Conservation (phyloP, 345 rosid species). For the Pugionium cornutum region DNA sequence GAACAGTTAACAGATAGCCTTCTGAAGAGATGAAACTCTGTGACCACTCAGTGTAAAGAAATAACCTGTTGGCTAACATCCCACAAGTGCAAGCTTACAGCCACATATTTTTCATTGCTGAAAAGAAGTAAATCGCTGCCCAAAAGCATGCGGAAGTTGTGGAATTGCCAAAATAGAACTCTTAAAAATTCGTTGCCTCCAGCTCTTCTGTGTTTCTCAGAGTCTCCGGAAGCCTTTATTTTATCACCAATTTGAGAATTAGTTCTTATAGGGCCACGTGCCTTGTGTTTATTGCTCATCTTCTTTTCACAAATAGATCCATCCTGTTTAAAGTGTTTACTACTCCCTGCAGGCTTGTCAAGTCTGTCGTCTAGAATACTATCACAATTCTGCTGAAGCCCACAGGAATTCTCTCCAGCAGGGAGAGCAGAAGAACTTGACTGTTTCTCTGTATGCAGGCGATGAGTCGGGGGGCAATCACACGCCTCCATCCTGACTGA, state of each 20-base stretch:
- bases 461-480: slow-evolving; percentile 85
- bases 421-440: slow-evolving; percentile 65
- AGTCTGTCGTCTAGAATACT: slow-evolving; percentile 47
- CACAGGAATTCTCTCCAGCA: slow-evolving; percentile 46
- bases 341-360: slow-evolving; percentile 43
- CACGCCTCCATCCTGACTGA: slow-evolving; percentile 98
- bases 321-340: slow-evolving; percentile 58
- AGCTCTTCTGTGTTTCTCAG: slow-evolving; percentile 74
- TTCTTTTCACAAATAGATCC: slow-evolving; percentile 58
- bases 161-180: slow-evolving; percentile 93
- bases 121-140: slow-evolving; percentile 93
- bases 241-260: slow-evolving; percentile 74
- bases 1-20: slow-evolving; percentile 13
- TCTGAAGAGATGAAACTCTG: slow-evolving; percentile 11
- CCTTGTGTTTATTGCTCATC: slow-evolving; percentile 55
- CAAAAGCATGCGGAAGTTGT: slow-evolving; percentile 92
- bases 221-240: slow-evolving; percentile 65
- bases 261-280: slow-evolving; percentile 53
- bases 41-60: slow-evolving; percentile 18
- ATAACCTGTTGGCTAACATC: slow-evolving; percentile 79
- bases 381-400: slow-evolving; percentile 50
- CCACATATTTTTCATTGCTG: slow-evolving; percentile 89
- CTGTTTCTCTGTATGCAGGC: slow-evolving; percentile 47
- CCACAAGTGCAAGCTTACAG: slow-evolving; percentile 96
- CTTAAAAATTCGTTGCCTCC: slow-evolving; percentile 75